Evolutionary conservation across 2,329 filamentous ascomycete genomes (phyloP), one percentile per base, ranked within the genome.

Genomic region (Beauveria australis): DNA sequence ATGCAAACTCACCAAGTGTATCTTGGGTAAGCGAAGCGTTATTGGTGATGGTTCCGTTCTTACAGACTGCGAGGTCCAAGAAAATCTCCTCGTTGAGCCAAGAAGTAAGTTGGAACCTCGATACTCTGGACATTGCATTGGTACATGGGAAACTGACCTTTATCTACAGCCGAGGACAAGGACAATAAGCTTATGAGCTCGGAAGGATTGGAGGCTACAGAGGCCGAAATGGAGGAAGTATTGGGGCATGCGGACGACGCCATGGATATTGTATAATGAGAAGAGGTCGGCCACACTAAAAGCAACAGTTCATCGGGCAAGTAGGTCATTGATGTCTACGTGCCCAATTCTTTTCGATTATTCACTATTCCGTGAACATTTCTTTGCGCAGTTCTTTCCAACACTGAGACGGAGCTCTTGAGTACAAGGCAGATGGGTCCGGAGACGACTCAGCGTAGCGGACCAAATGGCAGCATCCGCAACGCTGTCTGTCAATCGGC

Each of bases 1-100:
- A 48, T 92, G 88, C 69, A 91, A 91, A 72, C 78, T 97, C 56
- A 94, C 89, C 1, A 89, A 90, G 24, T 97, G 92, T 69, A 89
- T 97, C 37, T 76, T 97, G 46, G 94, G 94, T 5, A 85, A 88
- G 69, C 78, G 91, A 63, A 89, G 88, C 65, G 87, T 89, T 67
- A 85, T 99, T 66, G 92, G 93, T n/a, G 89, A 91, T 52, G 88
- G 87, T 9, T 87, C 81, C 6, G 82, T 86, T n/a, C 75, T 97
- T 66, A 92, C 88, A 58, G 90, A 96, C 63, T 97, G 92, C 68
- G 92, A 97, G 74, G 88, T 97, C 5, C 92, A 96, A 72, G 91
- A 96, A 73, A 93, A 93, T 70, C 80, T 93, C 9, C 81, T 96
- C 1, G 87, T 92, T 51, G 92, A 95, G 68, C 83, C 89, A n/a